Base-by-base conservation (phyloP, 2,329 filamentous ascomycete genomes). In the Penicillium sp. region DNA sequence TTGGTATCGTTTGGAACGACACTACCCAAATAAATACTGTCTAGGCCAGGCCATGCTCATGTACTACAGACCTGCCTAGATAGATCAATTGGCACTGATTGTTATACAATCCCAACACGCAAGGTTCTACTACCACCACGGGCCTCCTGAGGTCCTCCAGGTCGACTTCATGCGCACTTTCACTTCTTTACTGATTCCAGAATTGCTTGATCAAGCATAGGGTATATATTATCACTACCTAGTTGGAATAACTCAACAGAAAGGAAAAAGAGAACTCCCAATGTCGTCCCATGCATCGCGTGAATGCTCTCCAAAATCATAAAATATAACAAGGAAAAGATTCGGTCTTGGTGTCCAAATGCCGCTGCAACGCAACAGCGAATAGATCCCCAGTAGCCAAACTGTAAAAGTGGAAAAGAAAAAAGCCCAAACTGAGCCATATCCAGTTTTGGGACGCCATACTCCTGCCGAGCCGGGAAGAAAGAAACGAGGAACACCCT, bases 181-280 rank as follows among this genome's bases (percentile, higher is more conserved):
- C 20, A 22, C 20, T 22, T 22, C 2, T 4, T 24, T 25, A 40
- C 20, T 24, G 20, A 22, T 40, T 40, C 18, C 22, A 24, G 11
- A 5, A 13, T n/a, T 14, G 28, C 18, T 22, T 41, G 41, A 42
- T 50, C 33, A 24, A 47, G 42, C 36, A 47, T 24, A 52, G 54
- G 51, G 54, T 58, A 61, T 61, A 62, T 61, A 62, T 62, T 62
- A 62, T 59, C 50, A 60, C 58, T 60, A 62, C 50, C 53, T 56
- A 57, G 44, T 46, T 20, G 28, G 45, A 48, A 48, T 44, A 44
- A 27, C 48, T 45, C 50, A 44, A 46, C 20, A 44, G 55, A 39
- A 56, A 22, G 51, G 53, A 50, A 28, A 44, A 43, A 47, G 45
- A 54, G 35, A 55, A 61, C 55, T 56, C 56, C 60, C 56, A 43